Conservation (phyloP, 331 rosid species). For the Rosa hybrid region DNA sequence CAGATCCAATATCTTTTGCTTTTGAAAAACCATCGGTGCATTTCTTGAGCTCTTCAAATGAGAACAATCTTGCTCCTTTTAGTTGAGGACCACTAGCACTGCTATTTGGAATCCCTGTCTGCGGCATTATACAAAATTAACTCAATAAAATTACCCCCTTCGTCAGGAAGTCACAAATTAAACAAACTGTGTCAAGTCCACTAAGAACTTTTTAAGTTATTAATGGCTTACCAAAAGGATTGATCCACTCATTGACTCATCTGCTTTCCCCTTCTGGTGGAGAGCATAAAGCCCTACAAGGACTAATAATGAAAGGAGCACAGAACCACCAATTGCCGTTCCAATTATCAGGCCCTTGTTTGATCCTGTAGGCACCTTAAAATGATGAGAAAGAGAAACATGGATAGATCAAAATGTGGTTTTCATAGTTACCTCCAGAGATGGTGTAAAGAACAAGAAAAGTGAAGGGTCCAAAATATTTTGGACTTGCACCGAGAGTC, state of each 20-base stretch:
- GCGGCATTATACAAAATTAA: not conserved
- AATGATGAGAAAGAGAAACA: slow-evolving; percentile 4
- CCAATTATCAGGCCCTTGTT: slow-evolving; percentile 49
- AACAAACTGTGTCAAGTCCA: not conserved
- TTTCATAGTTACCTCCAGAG: slow-evolving; percentile 34
- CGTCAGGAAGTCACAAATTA: not conserved
- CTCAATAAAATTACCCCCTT: slow-evolving; percentile 32
- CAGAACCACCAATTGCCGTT: slow-evolving; percentile 49
- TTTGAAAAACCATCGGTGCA: slow-evolving; percentile 59
- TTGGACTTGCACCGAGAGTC: slow-evolving; percentile 37
- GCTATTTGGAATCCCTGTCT: not conserved
- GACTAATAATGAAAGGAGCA: slow-evolving; percentile 40
- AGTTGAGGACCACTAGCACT: slow-evolving; percentile 49
- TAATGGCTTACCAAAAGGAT: slow-evolving; percentile 29
- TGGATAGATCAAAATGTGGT: not conserved
- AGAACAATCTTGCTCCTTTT: slow-evolving; percentile 68
- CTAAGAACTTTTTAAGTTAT: not conserved
- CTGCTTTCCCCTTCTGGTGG: slow-evolving; percentile 48
- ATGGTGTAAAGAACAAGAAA: slow-evolving; percentile 3
- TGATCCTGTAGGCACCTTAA: slow-evolving; percentile 19
- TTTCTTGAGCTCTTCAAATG: slow-evolving; percentile 62
- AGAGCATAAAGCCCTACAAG: slow-evolving; percentile 52
- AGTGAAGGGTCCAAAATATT: slow-evolving; percentile 42
- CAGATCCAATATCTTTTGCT: slow-evolving; percentile 61
- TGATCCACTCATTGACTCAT: slow-evolving; percentile 28